A percentile compares a stretch with the other conserved stretches of the same genome.
phyloP scores from a whole-genome alignment of 192 early-diverging fungal species.

The Coemansia sp. region DNA sequence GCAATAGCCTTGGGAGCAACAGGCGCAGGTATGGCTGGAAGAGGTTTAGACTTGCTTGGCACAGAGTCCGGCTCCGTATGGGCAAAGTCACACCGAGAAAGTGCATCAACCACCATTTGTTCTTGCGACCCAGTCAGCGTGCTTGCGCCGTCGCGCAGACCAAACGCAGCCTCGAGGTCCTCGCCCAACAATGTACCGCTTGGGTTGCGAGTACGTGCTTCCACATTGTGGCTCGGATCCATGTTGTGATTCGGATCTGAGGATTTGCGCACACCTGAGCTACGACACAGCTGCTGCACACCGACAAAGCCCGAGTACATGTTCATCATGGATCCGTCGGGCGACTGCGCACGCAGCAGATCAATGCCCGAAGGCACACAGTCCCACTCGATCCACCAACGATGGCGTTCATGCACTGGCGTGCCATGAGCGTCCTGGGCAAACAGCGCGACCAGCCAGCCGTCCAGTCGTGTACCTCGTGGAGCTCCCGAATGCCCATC shows the following conservation, averaged over 20 bases:
- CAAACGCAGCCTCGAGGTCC: slow-evolving; percentile 9
- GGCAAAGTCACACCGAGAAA: background rate
- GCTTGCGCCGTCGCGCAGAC: slow-evolving; percentile 18
- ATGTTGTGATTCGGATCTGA: too few relatives aligned
- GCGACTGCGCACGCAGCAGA: slow-evolving; percentile 17
- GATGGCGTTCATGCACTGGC: slow-evolving; percentile 24
- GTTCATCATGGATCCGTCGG: slow-evolving; percentile 13
- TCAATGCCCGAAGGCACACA: slow-evolving; percentile 46
- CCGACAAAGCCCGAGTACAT: slow-evolving; percentile 53
- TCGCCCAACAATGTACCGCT: slow-evolving; percentile 30
- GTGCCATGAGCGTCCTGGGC: slow-evolving; percentile 17
- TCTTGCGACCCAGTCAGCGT: slow-evolving; percentile 23
- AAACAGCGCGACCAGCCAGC: slow-evolving; percentile 49
- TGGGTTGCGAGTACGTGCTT: background rate
- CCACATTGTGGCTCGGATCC: background rate
- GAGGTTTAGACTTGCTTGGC: background rate
- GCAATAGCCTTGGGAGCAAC: slow-evolving; percentile 21
- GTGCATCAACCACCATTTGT: background rate
- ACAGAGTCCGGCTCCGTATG: slow-evolving; percentile 1
- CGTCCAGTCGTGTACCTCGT: slow-evolving; percentile 29
- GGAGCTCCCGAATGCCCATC: slow-evolving; percentile 40
- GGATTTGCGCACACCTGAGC: background rate
- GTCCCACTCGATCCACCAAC: slow-evolving; percentile 41
- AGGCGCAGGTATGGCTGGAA: slow-evolving; percentile 4
- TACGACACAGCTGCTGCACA: slow-evolving; percentile 29